Percentiles rank a stretch among this genome's conserved stretches.
phyloP scores from a whole-genome alignment of 2,329 filamentous ascomycete species.

The Aspergillus terreus region DNA sequence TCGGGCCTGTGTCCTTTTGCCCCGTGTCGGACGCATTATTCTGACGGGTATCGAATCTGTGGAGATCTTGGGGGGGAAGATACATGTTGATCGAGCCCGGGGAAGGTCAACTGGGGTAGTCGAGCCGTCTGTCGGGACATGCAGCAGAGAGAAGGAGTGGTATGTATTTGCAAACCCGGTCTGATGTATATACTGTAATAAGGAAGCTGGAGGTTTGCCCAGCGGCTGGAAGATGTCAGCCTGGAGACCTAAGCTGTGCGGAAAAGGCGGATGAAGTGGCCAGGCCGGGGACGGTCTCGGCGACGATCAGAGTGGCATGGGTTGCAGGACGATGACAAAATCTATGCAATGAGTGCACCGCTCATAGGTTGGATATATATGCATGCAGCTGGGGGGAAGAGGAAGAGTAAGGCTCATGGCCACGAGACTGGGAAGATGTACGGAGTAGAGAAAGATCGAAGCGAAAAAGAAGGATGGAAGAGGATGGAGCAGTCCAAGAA shows the following conservation, averaged over 20 bases:
- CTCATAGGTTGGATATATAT: not conserved
- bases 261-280: constrained; percentile 6
- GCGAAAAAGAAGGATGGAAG: not conserved
- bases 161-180: not conserved
- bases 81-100: constrained; percentile 14
- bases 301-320: constrained; percentile 2
- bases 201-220: not conserved
- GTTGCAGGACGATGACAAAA: not conserved
- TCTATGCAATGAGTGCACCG: not conserved
- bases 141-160: not conserved
- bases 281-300: constrained; percentile 2
- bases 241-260: not conserved
- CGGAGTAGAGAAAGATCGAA: not conserved
- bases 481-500: not conserved
- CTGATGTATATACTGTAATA: not conserved
- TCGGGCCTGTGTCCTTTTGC: not conserved
- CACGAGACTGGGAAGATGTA: not conserved
- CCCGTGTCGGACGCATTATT: not conserved
- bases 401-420: not conserved
- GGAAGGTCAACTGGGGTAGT: not conserved
- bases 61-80: constrained; percentile 16
- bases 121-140: not conserved
- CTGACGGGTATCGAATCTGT: constrained; percentile 16
- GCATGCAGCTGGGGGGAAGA: not conserved
- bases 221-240: not conserved